These are phyloP conservation scores for Leccinum griseonigrum DNA, from an alignment of 1,284 basidiomycete species.

Conservation along the genomic window DNA sequence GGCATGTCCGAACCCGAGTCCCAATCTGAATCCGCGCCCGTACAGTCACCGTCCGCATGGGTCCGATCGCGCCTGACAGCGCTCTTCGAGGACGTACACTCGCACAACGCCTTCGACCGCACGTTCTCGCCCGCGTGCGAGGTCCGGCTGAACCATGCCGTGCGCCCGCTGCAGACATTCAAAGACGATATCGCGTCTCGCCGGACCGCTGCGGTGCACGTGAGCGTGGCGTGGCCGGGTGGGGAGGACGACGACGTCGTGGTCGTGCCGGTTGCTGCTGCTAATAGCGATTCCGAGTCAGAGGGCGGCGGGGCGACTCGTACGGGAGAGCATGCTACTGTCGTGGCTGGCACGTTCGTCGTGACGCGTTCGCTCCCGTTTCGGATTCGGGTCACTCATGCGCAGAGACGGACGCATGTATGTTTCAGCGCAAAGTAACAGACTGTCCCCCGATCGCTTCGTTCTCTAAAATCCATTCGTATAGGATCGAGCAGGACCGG, in stretches of 20 bases:
- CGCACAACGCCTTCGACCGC: constrained; percentile 25
- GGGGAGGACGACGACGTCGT: constrained; percentile 27
- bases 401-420: constrained; percentile 37
- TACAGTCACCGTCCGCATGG: constrained; percentile 20
- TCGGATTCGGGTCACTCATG: constrained; percentile 42
- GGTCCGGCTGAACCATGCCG: constrained; percentile 34
- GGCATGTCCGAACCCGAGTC: not conserved
- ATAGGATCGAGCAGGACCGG: constrained; percentile 33
- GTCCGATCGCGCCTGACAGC: constrained; percentile 24
- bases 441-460: not conserved
- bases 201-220: constrained; percentile 17
- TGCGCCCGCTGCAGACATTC: constrained; percentile 31
- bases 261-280: not conserved
- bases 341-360: constrained; percentile 43
- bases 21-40: not conserved
- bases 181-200: constrained; percentile 24
- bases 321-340: constrained; percentile 26
- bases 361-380: constrained; percentile 44
- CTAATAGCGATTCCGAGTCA: not conserved
- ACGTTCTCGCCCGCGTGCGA: constrained; percentile 36
- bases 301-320: not conserved
- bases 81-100: constrained; percentile 27
- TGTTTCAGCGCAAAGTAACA: constrained; percentile 44
- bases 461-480: not conserved
- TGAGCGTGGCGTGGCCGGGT: constrained; percentile 35